Evolutionary conservation across 2,329 filamentous ascomycete genomes (phyloP), one percentile per base, ranked within the genome.

Genomic region (Hypoxylon sp.): DNA sequence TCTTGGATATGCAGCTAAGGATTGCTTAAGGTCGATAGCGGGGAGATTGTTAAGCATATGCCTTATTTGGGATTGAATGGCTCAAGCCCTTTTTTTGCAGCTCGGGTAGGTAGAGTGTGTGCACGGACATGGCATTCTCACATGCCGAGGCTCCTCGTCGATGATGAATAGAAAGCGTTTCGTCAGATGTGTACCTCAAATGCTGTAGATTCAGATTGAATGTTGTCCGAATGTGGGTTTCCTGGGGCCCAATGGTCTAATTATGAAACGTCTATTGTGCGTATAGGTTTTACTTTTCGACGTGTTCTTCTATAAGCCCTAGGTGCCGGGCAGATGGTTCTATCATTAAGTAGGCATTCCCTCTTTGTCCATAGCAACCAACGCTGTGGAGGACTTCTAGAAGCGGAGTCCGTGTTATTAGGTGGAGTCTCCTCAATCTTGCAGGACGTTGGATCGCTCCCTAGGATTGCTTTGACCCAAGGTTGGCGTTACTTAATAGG

Each of bases 61-160:
- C 30, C 43, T 57, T 52, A n/a, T 32, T 43, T 51, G 30, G 23
- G 34, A 62, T 45, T 3, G 11, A 41, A 60, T 60, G 58, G 58
- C 17, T 60, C 38, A 34, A 45, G 50, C 66, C 41, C 48, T 34
- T 55, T 51, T n/a, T 2, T 32, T 48, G 55, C 32, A 17, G 21
- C n/a, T 43, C 13, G 25, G 57, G 3, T 30, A 30, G 5, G 17
- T 17, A 34, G 51, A 46, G 23, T 21, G 23, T 28, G 48, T 51
- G 67, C 67, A 69, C 67, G 53, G 67, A 69, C 60, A 28, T 28
- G 11, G 10, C n/a, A 21, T 45, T 70, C 55, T 65, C 43, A 65
- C 59, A 65, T 65, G 50, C 61, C 45, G 53, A 68, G 58, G 57
- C 50, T 57, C 21, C 38, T 63, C 14, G 50, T 62, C 43, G 56